Conservation (phyloP, 352 stramenopile species). For the Lagenidium giganteum region DNA sequence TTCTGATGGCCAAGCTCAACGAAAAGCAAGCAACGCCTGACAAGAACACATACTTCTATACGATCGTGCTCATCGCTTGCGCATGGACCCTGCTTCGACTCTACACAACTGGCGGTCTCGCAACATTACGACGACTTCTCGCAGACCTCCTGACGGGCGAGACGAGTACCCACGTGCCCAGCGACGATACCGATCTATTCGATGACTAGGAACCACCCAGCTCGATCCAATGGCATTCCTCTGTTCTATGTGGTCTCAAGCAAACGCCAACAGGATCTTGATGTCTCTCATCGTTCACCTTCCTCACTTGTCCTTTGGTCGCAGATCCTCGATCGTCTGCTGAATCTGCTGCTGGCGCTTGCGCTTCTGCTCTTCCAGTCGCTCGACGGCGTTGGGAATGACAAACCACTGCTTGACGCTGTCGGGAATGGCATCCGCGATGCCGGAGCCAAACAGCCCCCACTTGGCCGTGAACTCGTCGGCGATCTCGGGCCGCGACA, state of each 20-base stretch:
- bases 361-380: constrained; percentile 64
- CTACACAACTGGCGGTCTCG: constrained; percentile 62
- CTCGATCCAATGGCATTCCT: too few species aligned
- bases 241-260: too few species aligned
- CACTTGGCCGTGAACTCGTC: constrained; percentile 74
- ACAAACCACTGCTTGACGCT: constrained; percentile 57
- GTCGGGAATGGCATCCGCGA: constrained; percentile 67
- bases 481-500: constrained; percentile 68
- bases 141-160: too few species aligned
- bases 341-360: constrained; percentile 69
- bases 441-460: constrained; percentile 78
- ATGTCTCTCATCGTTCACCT: constrained; percentile 21
- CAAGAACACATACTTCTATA: constrained; percentile 44
- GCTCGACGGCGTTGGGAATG: constrained; percentile 61
- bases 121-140: constrained; percentile 5
- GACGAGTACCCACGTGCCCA: constrained; percentile 3
- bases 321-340: constrained; percentile 66
- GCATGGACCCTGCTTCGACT: constrained; percentile 64
- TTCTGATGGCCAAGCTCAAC: constrained; percentile 54
- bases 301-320: constrained; percentile 66
- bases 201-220: constrained; percentile 31
- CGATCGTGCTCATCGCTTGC: constrained; percentile 48
- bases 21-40: constrained; percentile 8
- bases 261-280: constrained; percentile 25
- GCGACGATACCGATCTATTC: constrained; percentile 37